Evolutionary conservation across 352 stramenopile species (phyloP), one percentile per base, ranked within the genome.

Genomic region (Globisporangium cystogenes): DNA sequence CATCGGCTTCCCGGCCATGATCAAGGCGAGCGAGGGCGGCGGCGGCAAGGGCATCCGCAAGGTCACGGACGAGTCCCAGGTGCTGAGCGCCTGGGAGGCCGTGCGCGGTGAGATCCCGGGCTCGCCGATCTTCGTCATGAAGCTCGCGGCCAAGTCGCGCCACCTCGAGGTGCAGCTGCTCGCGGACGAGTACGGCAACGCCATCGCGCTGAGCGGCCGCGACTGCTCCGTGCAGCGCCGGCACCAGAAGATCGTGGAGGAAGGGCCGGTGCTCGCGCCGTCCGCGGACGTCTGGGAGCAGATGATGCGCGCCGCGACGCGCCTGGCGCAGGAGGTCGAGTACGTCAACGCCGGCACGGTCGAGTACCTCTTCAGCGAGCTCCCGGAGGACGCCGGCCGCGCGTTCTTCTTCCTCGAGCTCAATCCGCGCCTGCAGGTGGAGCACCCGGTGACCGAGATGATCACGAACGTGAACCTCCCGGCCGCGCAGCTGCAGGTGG

Each of bases 351-450:
- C 96, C 0, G 96, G 97, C n/a, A 99, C 96, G 1, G 91, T 99
- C 2, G 96, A 99, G 71, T 98, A 98, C 63, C 64, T 99, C 29
- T 96, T 90, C 48, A 96, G 98, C 58, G 93, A 96, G 51, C 59
- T 98, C 70, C n/a, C n/a, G n/a, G 87, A 97, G 64, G 97, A 98
- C 66, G n/a, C n/a, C n/a, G n/a, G n/a, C n/a, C n/a, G n/a, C n/a
- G n/a, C n/a, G n/a, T 99, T 99, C 65, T 98, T 98, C 64, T 99
- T 99, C 60, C 69, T 99, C 16, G 96, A 99, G 75, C 99, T 99
- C 96, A 99, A 98, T 72, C 98, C 96, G 26, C 79, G 90, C 27
- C 66, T 97, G 21, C 85, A 92, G 59, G 82, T 98, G 8, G 96
- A 99, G 55, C 96, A 99, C 76, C 95, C 95, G 1, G 86, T 99